Evolutionary conservation across 805 yeast genomes (phyloP), one percentile per base, ranked within the genome.

Genomic region (Kockiozyma suomiensis): DNA sequence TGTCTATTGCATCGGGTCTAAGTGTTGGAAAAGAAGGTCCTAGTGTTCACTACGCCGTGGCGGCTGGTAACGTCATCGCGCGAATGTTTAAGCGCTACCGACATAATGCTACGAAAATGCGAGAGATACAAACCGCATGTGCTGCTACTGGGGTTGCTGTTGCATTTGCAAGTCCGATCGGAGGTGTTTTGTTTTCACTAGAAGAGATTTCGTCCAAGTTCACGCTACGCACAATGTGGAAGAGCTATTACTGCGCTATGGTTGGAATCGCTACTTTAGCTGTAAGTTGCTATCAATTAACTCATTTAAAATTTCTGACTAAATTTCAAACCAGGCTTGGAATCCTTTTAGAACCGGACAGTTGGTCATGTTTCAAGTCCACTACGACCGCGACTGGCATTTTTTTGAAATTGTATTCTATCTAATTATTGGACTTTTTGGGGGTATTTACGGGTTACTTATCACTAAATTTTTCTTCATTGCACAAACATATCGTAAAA

Each of bases 81-180:
- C 79, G 80, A 40, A 71, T 84, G 46, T 78, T 86, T 58, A 21
- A 73, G 38, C 73, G 71, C 45, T 77, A 75, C 60, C 71, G 75
- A 15, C 61, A 56, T 54, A 75, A 71, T 62, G 70, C 72, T 40
- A 61, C 75, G 51, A 70, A 75, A 64, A 69, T 72, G 63, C 64
- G 79, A 28, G 92, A 88, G 63, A 82, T 87, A 54, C 75, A 94
- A 54, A 85, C 93, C 0, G 97, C 99, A 0, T 87, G 97, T 2
- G 82, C 97, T 8, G 98, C 97, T 2, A 97, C 99, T 0, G 99
- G 99, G 54, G 98, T 94, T 7, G 98, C 98, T 0, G 98, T 94
- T 7, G 99, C 98, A 0, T 94, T 94, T 77, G 98, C 97, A 0
- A 84, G 92, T 12, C 99, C 99, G 0, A 90, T 93, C 77, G 96